These are phyloP conservation scores for Xylaria sp. DNA, from an alignment of 2,329 filamentous ascomycete genomes.

Conservation along the genomic window DNA sequence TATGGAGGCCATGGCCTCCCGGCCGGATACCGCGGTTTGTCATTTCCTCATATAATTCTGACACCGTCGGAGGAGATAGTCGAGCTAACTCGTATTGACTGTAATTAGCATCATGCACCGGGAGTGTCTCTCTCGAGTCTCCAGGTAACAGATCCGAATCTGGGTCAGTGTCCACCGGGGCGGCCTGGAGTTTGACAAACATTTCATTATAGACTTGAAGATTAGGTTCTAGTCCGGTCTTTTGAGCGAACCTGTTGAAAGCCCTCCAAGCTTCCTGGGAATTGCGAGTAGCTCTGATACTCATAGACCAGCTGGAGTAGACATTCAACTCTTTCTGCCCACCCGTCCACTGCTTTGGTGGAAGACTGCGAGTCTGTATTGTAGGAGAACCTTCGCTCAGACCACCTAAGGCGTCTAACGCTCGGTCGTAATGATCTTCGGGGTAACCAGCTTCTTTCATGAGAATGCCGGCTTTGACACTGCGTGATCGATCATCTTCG, in stretches of 20 bases:
- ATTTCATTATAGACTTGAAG: constrained; percentile 69
- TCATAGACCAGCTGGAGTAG: constrained; percentile 63
- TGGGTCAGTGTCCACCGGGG: constrained; percentile 44
- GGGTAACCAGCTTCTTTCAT: constrained; percentile 68
- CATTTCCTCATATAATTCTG: constrained; percentile 71
- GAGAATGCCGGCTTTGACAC: constrained; percentile 63
- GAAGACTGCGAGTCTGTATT: constrained; percentile 62
- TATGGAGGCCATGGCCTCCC: constrained; percentile 61
- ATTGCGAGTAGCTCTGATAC: constrained; percentile 69
- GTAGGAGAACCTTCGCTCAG: constrained; percentile 63
- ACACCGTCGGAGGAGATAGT: constrained; percentile 68
- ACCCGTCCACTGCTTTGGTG: constrained; percentile 49
- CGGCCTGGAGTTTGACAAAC: constrained; percentile 66
- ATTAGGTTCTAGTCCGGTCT: constrained; percentile 45
- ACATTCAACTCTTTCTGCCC: constrained; percentile 50
- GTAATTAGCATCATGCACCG: constrained; percentile 66
- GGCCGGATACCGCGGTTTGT: constrained; percentile 60
- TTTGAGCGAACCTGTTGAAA: constrained; percentile 42
- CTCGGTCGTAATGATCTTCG: constrained; percentile 58
- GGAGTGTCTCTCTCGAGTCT: constrained; percentile 66
- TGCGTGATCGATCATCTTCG: constrained; percentile 65
- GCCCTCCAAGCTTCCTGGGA: constrained; percentile 68
- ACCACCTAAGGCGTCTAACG: constrained; percentile 65
- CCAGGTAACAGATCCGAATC: constrained; percentile 61
- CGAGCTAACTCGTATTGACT: constrained; percentile 73